Conservation (phyloP, 371 early-diverging fungal genomes). For the Saksenaea oblongispora region DNA sequence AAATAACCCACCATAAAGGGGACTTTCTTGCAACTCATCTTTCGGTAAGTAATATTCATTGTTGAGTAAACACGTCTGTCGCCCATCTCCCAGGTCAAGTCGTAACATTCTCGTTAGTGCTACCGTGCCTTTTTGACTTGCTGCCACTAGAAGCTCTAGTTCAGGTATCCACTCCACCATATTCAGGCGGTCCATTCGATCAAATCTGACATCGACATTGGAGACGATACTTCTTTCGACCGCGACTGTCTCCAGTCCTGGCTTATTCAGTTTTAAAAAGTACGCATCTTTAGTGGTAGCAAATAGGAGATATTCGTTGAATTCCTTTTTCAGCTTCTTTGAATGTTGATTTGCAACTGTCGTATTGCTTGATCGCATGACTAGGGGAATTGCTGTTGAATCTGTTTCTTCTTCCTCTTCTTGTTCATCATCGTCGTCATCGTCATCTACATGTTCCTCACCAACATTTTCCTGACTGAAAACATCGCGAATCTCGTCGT, state of each 20-base stretch:
- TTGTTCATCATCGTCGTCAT: neutral
- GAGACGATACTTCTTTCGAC: conserved; percentile 31
- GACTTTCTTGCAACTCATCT: conserved; percentile 27
- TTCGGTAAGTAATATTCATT: conserved; percentile 40
- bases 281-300: conserved; percentile 35
- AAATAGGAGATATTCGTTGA: conserved; percentile 33
- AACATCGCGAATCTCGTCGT: no score
- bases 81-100: conserved; percentile 29
- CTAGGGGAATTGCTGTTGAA: neutral
- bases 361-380: conserved; percentile 4
- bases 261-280: conserved; percentile 22
- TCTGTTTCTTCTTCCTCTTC: conserved; percentile 8
- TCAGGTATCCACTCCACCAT: conserved; percentile 52
- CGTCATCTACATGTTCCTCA: neutral
- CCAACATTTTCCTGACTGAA: neutral
- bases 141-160: conserved; percentile 37
- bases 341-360: neutral
- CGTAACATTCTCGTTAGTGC: conserved; percentile 40
- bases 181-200: conserved; percentile 39
- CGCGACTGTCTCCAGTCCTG: conserved; percentile 26
- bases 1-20: conserved; percentile 40
- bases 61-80: conserved; percentile 39
- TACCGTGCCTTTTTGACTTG: conserved; percentile 50
- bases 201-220: conserved; percentile 41
- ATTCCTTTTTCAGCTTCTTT: neutral